Evolutionary conservation across 2,329 filamentous ascomycete genomes (phyloP).

Genomic region (Colletotrichum gloeosporioides): DNA sequence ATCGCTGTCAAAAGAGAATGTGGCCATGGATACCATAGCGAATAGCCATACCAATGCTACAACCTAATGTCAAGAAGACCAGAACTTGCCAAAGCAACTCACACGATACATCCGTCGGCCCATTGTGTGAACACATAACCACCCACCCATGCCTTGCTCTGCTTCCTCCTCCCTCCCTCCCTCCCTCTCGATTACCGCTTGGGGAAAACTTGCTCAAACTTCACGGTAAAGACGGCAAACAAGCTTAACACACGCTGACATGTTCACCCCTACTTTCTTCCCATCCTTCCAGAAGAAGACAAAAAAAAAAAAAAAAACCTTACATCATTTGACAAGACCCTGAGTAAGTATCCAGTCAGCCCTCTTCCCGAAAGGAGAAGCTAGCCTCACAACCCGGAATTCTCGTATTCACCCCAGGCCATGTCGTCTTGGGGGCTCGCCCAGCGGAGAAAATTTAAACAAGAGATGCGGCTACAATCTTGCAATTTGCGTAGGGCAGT

Average conservation of each 20-base stretch:
- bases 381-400: neutral
- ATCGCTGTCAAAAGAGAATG: constrained; percentile 4
- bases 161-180: neutral
- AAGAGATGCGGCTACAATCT: neutral
- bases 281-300: neutral
- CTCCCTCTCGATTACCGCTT: neutral
- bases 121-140: neutral
- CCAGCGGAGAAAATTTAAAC: neutral
- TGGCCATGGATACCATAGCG: neutral
- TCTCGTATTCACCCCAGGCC: neutral
- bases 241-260: neutral
- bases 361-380: neutral
- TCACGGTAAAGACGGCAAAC: neutral
- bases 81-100: neutral
- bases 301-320: neutral
- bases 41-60: constrained; percentile 8
- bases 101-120: neutral
- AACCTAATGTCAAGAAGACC: constrained; percentile 12
- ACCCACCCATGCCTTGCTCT: neutral
- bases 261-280: neutral
- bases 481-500: neutral
- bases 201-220: neutral
- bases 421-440: neutral
- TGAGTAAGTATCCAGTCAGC: neutral
- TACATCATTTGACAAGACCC: neutral